phyloP scores from a whole-genome alignment of 2,329 filamentous ascomycete species.

The Colletotrichum sp. region DNA sequence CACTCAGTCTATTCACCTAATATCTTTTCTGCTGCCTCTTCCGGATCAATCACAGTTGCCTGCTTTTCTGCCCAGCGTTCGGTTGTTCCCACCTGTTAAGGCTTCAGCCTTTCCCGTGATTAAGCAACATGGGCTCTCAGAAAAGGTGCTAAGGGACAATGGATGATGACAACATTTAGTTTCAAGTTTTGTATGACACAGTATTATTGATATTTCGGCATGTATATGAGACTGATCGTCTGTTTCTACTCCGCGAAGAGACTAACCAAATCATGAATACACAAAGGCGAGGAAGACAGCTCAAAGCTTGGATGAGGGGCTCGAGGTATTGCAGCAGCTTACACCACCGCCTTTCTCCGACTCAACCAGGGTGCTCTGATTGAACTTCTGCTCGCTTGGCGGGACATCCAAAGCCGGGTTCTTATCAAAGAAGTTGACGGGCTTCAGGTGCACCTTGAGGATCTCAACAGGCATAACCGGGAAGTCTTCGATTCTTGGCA shows the following conservation, averaged over 20 bases:
- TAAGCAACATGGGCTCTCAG: too few species aligned
- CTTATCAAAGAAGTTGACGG: slow-evolving; percentile 57
- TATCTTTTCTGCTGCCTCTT: background rate
- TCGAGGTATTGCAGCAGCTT: background rate
- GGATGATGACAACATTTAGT: background rate
- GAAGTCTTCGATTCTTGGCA: slow-evolving; percentile 62
- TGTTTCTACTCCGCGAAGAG: background rate
- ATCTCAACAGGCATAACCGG: slow-evolving; percentile 65
- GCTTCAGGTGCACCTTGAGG: slow-evolving; percentile 52
- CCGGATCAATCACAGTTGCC: background rate
- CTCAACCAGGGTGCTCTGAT: slow-evolving; percentile 9
- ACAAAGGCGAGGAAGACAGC: background rate
- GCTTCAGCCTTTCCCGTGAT: too few species aligned
- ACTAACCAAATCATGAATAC: background rate
- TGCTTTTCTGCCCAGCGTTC: background rate
- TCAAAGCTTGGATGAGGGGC: background rate
- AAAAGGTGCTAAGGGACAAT: too few species aligned
- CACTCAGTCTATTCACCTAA: background rate
- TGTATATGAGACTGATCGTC: background rate
- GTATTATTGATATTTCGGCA: background rate
- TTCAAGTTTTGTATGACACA: background rate
- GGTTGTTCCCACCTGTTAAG: too few species aligned
- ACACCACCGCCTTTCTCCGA: background rate
- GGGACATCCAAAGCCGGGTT: slow-evolving; percentile 49
- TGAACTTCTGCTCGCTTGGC: slow-evolving; percentile 21